phyloP scores from a whole-genome alignment of 495 filamentous ascomycete genomes.

The Annulohypoxylon nitens region DNA sequence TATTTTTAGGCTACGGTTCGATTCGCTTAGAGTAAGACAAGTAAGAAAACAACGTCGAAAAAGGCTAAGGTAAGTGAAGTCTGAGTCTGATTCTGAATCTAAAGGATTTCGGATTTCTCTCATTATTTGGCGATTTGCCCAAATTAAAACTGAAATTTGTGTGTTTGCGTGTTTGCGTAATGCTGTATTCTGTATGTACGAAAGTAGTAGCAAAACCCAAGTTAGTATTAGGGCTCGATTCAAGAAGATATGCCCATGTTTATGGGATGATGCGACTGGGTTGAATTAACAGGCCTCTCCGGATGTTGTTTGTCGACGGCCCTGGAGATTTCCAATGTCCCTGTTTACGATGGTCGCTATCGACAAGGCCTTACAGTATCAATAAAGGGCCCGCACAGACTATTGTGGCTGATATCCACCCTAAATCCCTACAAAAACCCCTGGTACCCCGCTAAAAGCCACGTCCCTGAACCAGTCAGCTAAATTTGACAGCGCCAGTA shows the following conservation, averaged over 20 bases:
- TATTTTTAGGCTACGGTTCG: constrained; percentile 15
- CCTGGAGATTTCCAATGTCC: constrained; percentile 17
- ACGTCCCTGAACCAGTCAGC: constrained; percentile 5
- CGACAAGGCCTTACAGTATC: constrained; percentile 20
- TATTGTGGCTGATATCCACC: constrained; percentile 4
- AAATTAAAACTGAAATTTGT: constrained; percentile 21
- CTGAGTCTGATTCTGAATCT: constrained; percentile 1
- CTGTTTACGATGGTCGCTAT: constrained; percentile 32
- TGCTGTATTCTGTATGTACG: constrained; percentile 24
- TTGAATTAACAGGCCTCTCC: constrained; percentile 29
- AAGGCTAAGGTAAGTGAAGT: constrained; percentile 11
- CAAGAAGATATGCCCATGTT: constrained; percentile 34
- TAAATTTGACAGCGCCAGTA: not conserved
- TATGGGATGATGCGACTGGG: constrained; percentile 16
- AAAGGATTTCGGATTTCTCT: constrained; percentile 12
- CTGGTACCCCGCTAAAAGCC: constrained; percentile 17
- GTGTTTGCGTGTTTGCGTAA: not conserved
- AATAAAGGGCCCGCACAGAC: not conserved
- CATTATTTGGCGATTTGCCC: constrained; percentile 20
- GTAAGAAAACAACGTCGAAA: constrained; percentile 16
- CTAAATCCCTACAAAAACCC: not conserved
- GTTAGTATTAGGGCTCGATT: constrained; percentile 19
- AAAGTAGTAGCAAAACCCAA: constrained; percentile 14
- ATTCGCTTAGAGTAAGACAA: constrained; percentile 18
- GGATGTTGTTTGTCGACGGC: constrained; percentile 31